Base-by-base conservation (phyloP, 2,329 filamentous ascomycete genomes). In the Zymoseptoria tritici region DNA sequence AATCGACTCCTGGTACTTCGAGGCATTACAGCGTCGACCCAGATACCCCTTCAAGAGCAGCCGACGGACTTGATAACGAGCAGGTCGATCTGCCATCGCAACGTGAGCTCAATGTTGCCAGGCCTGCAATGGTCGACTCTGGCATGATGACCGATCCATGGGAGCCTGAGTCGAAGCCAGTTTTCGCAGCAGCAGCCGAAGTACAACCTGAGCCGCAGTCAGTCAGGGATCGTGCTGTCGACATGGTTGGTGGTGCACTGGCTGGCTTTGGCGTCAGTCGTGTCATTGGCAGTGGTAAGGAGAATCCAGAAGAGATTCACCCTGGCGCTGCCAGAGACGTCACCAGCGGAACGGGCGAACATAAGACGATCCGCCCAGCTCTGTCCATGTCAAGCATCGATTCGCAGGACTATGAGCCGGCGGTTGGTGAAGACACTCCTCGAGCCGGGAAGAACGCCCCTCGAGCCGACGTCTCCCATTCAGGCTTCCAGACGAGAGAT, bases 101-200 rank as follows among this genome's bases (percentile, higher is more conserved):
- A 46, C 36, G 13, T 46, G 36, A 46, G 36, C 36, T n/a, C 16
- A 11, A 7, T 46, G 2, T 46, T 4, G 36, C 52, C 2, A 67
- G 64, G 50, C 62, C 68, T 8, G 62, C 70, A 24, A 85, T 85
- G 82, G 80, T 85, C 31, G 83, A 86, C 69, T 80, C 81, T 55
- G 78, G 78, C 51, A 81, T 81, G 64, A 87, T 86, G 83, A 87
- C 84, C 7, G 84, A 87, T 55, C 77, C 81, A 22, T 83, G 80
- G 80, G 73, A 77, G 60, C 77, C 77, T 26, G 71, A 74, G 56
- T 60, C 56, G 21, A 50, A 58, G 9, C 42, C 55, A 13, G 19
- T 31, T 46, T 22, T 54, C 46, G 6, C 24, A 11, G 50, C 24
- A 22, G 20, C 53, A 11, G 19, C 13, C 21, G 56, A 29, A 24